These are phyloP conservation scores for Periconia macrospinosa DNA, from an alignment of 2,329 filamentous ascomycete genomes.

Conservation along the genomic window DNA sequence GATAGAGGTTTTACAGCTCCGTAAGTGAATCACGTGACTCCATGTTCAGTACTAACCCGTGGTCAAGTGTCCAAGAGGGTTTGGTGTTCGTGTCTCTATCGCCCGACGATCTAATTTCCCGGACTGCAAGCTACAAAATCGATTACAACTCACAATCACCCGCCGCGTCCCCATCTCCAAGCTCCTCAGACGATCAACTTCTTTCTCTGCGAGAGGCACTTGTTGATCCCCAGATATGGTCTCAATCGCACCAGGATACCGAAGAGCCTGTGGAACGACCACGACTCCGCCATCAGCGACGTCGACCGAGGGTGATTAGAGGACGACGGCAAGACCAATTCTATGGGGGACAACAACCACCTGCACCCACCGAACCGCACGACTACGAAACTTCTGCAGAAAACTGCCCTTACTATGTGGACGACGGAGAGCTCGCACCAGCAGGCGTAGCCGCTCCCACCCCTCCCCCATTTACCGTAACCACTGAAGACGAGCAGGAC, in stretches of 20 bases:
- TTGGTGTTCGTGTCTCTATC: conserved; percentile 91
- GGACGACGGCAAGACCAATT: too few species aligned
- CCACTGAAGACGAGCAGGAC: conserved; percentile 38
- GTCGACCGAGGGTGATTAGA: conserved; percentile 5
- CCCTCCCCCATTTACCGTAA: conserved; percentile 46
- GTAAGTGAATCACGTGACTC: conserved; percentile 58
- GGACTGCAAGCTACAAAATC: conserved; percentile 76
- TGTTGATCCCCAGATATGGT: conserved; percentile 37
- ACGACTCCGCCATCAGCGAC: conserved; percentile 19
- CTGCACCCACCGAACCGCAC: conserved; percentile 17
- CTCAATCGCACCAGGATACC: conserved; percentile 22
- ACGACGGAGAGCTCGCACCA: conserved; percentile 21
- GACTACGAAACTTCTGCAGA: conserved; percentile 21
- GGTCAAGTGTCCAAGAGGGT: conserved; percentile 83
- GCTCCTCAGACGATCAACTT: conserved; percentile 28
- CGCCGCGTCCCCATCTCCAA: conserved; percentile 28
- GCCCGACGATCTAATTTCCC: conserved; percentile 71
- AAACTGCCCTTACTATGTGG: conserved; percentile 32
- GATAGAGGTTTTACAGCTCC: conserved; percentile 80
- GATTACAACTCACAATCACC: conserved; percentile 51
- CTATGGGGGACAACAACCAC: conserved; percentile 2
- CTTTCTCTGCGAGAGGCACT: conserved; percentile 40
- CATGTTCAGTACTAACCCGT: conserved; percentile 34
- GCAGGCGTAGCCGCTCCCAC: conserved; percentile 37
- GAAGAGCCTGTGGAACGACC: conserved; percentile 31